phyloP scores from a whole-genome alignment of 495 filamentous ascomycete genomes.

The Penicillium pulvis region DNA sequence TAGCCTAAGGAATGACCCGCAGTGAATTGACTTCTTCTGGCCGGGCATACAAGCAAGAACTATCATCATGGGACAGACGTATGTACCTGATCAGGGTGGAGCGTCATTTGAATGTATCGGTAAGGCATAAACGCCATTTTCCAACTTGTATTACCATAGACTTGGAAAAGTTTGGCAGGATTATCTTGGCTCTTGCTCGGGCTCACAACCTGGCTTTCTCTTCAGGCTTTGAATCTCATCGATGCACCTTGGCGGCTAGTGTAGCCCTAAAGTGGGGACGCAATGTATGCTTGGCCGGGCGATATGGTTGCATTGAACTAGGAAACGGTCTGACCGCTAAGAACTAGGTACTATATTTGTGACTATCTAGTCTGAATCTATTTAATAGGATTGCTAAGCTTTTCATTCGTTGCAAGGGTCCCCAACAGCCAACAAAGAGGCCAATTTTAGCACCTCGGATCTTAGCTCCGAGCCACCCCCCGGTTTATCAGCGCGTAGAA shows the following conservation, averaged over 20 bases:
- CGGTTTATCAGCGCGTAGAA: conserved; percentile 5
- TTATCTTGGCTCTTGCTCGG: background rate
- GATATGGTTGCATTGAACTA: conserved; percentile 13
- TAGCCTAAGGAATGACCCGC: background rate
- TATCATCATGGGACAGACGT: no score
- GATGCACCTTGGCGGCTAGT: conserved; percentile 14
- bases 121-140: background rate
- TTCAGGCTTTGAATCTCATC: background rate
- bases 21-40: background rate
- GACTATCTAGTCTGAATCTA: background rate
- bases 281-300: background rate
- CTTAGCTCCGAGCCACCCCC: conserved; percentile 3
- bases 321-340: background rate
- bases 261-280: conserved; percentile 8
- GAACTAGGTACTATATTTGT: background rate
- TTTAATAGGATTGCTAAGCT: conserved; percentile 1
- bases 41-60: background rate
- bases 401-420: conserved; percentile 1
- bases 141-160: background rate
- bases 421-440: conserved; percentile 24
- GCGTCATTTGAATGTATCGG: background rate
- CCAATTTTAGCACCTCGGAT: conserved; percentile 14
- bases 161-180: background rate
- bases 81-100: background rate
- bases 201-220: background rate